A percentile compares a stretch with the other conserved stretches of the same genome.
phyloP scores from a whole-genome alignment of 169 alveolate genomes.

The Neospora caninum region DNA sequence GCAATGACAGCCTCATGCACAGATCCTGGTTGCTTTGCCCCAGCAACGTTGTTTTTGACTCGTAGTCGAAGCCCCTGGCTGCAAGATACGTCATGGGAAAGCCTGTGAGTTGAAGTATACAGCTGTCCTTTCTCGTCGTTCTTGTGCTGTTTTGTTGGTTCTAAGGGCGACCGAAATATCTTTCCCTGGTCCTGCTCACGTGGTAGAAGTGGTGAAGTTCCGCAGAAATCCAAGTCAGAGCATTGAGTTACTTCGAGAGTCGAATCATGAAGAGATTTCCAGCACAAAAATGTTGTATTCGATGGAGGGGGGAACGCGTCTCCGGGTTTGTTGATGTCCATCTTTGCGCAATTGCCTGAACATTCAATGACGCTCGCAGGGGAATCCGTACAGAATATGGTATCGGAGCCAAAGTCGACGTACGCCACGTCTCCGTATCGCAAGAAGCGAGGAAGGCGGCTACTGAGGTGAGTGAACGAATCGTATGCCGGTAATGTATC shows the following conservation, averaged over 20 bases:
- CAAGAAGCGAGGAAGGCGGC: neutral
- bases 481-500: neutral
- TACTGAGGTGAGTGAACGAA: neutral
- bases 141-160: no score
- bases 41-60: no score
- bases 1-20: neutral
- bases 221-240: no score
- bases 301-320: neutral
- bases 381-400: neutral
- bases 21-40: no score
- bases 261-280: neutral
- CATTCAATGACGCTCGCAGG: neutral
- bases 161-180: no score
- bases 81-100: no score
- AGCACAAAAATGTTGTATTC: neutral
- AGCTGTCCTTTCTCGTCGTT: no score
- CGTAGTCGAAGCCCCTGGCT: no score
- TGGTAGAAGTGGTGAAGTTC: no score
- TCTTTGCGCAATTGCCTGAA: neutral
- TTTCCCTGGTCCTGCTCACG: no score
- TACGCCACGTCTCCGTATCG: slow-evolving; percentile 3
- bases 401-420: neutral
- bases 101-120: no score
- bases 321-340: neutral
- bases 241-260: no score